Evolutionary conservation across 164 flowering plant genomes (phyloP).

Genomic region (Litsea cubeba): DNA sequence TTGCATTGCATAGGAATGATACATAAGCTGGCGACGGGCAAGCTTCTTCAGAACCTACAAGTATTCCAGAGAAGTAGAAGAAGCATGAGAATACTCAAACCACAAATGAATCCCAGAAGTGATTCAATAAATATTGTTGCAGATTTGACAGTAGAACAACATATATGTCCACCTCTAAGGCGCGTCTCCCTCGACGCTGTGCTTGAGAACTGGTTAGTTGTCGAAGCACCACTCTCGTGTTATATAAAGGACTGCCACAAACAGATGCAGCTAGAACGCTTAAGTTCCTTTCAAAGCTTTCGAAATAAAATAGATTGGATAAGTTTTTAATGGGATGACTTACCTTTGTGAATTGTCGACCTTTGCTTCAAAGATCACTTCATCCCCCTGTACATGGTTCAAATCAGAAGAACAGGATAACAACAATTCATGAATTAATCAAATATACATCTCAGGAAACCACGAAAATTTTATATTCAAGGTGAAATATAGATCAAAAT

Average conservation of each 20-base stretch:
- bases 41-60: slow-evolving; percentile 81
- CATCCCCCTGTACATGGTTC: slow-evolving; percentile 58
- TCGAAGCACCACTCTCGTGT: slow-evolving; percentile 78
- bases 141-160: background rate
- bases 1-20: slow-evolving; percentile 96
- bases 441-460: background rate
- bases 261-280: background rate
- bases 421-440: background rate
- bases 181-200: slow-evolving; percentile 87
- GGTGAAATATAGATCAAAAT: background rate
- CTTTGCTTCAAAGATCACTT: slow-evolving; percentile 82
- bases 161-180: slow-evolving; percentile 57
- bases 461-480: background rate
- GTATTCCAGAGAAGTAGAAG: background rate
- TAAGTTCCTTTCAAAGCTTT: background rate
- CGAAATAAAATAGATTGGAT: background rate
- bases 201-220: slow-evolving; percentile 65
- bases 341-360: slow-evolving; percentile 69
- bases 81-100: background rate
- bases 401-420: slow-evolving; percentile 10
- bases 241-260: slow-evolving; percentile 60
- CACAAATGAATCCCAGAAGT: background rate
- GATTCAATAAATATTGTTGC: background rate
- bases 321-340: slow-evolving; percentile 11
- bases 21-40: slow-evolving; percentile 66